Conservation (phyloP, 495 filamentous ascomycete species). For the Evansstolkia leycettana region DNA sequence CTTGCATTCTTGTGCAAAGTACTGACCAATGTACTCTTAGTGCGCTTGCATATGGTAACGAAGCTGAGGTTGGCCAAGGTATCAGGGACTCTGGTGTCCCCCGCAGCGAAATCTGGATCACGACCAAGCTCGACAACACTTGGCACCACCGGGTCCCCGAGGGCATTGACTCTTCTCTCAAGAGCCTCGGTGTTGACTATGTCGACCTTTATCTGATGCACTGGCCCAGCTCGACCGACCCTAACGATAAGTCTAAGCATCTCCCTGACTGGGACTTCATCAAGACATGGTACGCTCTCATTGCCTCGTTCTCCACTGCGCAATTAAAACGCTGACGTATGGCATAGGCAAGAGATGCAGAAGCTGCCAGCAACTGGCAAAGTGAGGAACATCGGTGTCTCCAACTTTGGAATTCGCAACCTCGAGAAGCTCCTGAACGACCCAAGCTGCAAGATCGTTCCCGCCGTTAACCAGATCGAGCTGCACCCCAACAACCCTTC, state of each 20-base stretch:
- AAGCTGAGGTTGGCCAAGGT: constrained; percentile 68
- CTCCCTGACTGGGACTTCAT: constrained; percentile 65
- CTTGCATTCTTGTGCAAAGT: background rate
- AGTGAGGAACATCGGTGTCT: constrained; percentile 60
- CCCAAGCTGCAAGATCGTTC: constrained; percentile 48
- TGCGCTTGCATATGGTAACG: constrained; percentile 78
- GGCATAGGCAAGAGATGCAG: constrained; percentile 55
- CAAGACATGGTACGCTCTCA: constrained; percentile 51
- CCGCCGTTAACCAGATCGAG: constrained; percentile 87
- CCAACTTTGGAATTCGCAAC: constrained; percentile 50
- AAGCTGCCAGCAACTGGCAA: constrained; percentile 69
- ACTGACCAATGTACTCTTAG: constrained; percentile 14
- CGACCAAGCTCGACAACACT: constrained; percentile 78
- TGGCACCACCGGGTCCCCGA: constrained; percentile 62
- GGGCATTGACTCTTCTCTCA: constrained; percentile 56
- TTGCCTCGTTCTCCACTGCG: background rate
- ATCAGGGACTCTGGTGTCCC: constrained; percentile 72
- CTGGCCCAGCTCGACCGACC: constrained; percentile 62
- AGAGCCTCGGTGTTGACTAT: constrained; percentile 59
- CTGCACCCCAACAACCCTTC: constrained; percentile 74
- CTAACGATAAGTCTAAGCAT: constrained; percentile 42
- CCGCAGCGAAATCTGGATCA: constrained; percentile 71
- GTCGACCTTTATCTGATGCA: constrained; percentile 82
- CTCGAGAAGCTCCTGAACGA: constrained; percentile 43
- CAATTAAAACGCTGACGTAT: too few species aligned